Conservation (phyloP, 306 rosid genomes). For the Quercus agrifolia region DNA sequence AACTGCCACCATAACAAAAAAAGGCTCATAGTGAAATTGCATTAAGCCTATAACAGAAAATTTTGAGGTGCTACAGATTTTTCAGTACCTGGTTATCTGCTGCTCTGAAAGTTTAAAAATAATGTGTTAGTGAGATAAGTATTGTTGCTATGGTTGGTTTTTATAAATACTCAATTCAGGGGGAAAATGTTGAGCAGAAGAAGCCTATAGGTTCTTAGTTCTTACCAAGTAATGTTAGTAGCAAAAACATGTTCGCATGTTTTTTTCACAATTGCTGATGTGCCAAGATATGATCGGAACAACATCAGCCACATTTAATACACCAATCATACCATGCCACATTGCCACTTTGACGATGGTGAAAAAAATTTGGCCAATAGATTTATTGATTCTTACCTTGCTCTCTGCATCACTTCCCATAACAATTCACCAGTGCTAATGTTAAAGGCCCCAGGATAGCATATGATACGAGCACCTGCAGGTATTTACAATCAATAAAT, state of each 20-base stretch:
- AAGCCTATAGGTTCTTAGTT: no score
- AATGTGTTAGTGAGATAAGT: not conserved
- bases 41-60: not conserved
- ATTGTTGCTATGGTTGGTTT: not conserved
- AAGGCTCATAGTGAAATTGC: no score
- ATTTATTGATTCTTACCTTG: slow-evolving; percentile 12
- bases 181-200: not conserved
- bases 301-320: no score
- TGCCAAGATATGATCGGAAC: no score
- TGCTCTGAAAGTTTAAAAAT: slow-evolving; percentile 24
- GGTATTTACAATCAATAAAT: not conserved
- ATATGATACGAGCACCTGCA: slow-evolving; percentile 12
- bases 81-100: slow-evolving; percentile 33
- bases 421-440: no score
- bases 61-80: not conserved
- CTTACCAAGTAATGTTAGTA: not conserved
- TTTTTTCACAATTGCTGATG: no score
- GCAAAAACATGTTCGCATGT: no score
- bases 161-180: not conserved
- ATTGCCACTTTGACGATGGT: no score
- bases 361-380: no score
- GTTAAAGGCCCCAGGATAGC: no score
- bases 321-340: no score
- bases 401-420: slow-evolving; percentile 13
- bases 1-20: no score